phyloP scores from a whole-genome alignment of 1,284 basidiomycete species.

The Puccinia novopanici region DNA sequence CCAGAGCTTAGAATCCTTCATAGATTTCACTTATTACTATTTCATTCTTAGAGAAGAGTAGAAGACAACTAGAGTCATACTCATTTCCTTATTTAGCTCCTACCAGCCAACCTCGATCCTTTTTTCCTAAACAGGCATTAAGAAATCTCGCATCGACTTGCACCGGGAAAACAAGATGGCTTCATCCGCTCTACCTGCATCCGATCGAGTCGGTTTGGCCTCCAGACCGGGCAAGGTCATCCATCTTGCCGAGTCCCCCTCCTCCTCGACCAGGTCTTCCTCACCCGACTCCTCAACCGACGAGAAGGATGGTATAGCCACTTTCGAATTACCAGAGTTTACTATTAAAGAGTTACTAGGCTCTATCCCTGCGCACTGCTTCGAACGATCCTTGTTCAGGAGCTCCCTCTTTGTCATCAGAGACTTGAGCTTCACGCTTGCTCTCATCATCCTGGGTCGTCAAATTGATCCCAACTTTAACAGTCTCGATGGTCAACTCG shows the following conservation, averaged over 20 bases:
- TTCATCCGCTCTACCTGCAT: conserved; percentile 4
- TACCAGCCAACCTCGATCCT: no score
- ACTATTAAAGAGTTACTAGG: conserved; percentile 82
- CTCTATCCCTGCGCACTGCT: conserved; percentile 84
- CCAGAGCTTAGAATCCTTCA: no score
- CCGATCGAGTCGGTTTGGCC: conserved; percentile 16
- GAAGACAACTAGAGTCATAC: no score
- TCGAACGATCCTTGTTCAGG: conserved; percentile 80
- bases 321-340: conserved; percentile 58
- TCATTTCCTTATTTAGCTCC: no score
- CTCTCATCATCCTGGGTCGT: conserved; percentile 25
- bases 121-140: no score
- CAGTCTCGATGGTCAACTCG: conserved; percentile 20
- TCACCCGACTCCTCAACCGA: conserved; percentile 27
- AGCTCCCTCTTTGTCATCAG: conserved; percentile 73
- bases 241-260: conserved; percentile 22
- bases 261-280: conserved; percentile 36
- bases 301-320: background rate
- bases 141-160: no score
- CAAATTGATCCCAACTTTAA: conserved; percentile 35
- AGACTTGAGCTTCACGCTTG: conserved; percentile 35
- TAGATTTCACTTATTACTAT: no score
- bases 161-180: no score
- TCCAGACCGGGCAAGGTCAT: conserved; percentile 31
- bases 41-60: no score